phyloP scores from a whole-genome alignment of 2,329 filamentous ascomycete species.

The Verticillium alfalfae region DNA sequence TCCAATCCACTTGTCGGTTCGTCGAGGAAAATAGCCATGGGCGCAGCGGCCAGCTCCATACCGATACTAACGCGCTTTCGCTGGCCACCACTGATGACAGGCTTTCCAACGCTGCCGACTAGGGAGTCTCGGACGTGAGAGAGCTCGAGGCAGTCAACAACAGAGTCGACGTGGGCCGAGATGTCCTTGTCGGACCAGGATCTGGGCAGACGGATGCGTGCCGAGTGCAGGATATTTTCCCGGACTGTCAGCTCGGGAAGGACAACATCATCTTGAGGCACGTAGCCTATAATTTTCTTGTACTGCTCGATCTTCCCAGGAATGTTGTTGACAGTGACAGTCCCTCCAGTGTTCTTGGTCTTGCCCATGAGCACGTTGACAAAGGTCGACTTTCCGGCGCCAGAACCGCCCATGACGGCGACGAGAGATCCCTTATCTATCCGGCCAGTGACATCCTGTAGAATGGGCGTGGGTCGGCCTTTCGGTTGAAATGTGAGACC shows the following conservation, averaged over 20 bases:
- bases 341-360: slow-evolving; percentile 40
- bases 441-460: slow-evolving; percentile 47
- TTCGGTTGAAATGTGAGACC: slow-evolving; percentile 43
- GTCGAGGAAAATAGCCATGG: slow-evolving; percentile 49
- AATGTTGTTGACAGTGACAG: slow-evolving; percentile 47
- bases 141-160: slow-evolving; percentile 49
- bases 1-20: slow-evolving; percentile 50
- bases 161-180: slow-evolving; percentile 45
- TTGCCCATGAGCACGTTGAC: slow-evolving; percentile 59
- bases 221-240: slow-evolving; percentile 58
- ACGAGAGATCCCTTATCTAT: slow-evolving; percentile 50
- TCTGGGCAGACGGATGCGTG: slow-evolving; percentile 45
- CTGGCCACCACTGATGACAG: slow-evolving; percentile 51
- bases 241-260: slow-evolving; percentile 54
- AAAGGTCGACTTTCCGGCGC: slow-evolving; percentile 56
- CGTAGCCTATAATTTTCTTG: slow-evolving; percentile 56
- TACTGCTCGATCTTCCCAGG: slow-evolving; percentile 42
- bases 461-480: slow-evolving; percentile 35
- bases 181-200: slow-evolving; percentile 45
- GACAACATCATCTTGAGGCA: slow-evolving; percentile 57
- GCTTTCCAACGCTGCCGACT: slow-evolving; percentile 45
- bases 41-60: slow-evolving; percentile 51
- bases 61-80: slow-evolving; percentile 54
- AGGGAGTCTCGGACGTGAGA: slow-evolving; percentile 44
- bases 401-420: slow-evolving; percentile 54